Percentiles rank a stretch among this genome's conserved stretches.
Evolutionary conservation across 495 filamentous ascomycete species (phyloP).

Genomic region (Daldinia caldariorum): DNA sequence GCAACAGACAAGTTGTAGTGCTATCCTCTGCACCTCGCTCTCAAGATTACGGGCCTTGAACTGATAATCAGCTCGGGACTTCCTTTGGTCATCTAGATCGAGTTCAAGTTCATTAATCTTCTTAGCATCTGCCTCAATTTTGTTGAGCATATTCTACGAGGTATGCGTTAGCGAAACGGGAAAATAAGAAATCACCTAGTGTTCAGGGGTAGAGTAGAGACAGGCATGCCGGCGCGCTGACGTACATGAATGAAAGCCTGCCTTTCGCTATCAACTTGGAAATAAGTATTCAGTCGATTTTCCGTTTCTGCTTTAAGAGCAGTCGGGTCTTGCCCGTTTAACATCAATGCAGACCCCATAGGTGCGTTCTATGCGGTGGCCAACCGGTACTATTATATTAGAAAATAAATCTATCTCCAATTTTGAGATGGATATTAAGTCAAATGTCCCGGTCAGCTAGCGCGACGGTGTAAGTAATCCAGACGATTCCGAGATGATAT

Average conservation of each 20-base stretch:
- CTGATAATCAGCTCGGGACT: slow-evolving; percentile 42
- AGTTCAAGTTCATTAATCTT: slow-evolving; percentile 45
- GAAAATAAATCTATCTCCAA: background rate
- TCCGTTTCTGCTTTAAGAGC: slow-evolving; percentile 26
- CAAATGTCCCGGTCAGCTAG: background rate
- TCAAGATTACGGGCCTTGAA: slow-evolving; percentile 36
- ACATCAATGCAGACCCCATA: slow-evolving; percentile 41
- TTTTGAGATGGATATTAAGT: background rate
- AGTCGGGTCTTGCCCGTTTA: slow-evolving; percentile 37
- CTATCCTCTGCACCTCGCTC: slow-evolving; percentile 31
- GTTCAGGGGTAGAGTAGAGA: background rate
- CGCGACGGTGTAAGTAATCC: background rate
- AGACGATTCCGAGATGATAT: background rate
- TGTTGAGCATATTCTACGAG: slow-evolving; percentile 36
- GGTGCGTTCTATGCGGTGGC: slow-evolving; percentile 4
- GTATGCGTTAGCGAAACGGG: slow-evolving; percentile 18
- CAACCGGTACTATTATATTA: background rate
- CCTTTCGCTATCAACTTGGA: slow-evolving; percentile 39
- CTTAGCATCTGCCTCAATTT: slow-evolving; percentile 31
- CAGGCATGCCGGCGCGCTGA: background rate
- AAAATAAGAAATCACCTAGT: background rate
- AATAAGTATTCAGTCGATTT: slow-evolving; percentile 39
- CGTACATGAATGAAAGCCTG: slow-evolving; percentile 42
- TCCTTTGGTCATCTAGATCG: slow-evolving; percentile 47
- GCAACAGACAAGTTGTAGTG: slow-evolving; percentile 44